Evolutionary conservation across 192 early-diverging fungal species (phyloP).

Genomic region (Mortierella hygrophila): DNA sequence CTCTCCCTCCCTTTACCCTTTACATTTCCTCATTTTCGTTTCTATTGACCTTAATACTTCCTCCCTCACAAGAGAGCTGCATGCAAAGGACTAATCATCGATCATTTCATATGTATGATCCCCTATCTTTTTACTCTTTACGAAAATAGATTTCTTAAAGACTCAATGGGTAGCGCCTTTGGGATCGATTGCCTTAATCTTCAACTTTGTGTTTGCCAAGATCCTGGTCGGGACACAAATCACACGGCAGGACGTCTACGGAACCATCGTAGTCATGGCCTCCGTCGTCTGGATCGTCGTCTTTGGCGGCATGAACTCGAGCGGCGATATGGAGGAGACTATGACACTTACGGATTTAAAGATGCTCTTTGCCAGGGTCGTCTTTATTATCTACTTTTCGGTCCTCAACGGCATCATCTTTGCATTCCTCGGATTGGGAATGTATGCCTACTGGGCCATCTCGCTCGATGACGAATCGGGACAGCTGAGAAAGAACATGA

Average conservation of each 20-base stretch:
- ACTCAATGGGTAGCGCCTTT: constrained; percentile 72
- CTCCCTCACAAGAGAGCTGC: background rate
- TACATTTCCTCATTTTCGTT: background rate
- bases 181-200: constrained; percentile 68
- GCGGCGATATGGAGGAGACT: constrained; percentile 63
- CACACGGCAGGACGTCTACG: constrained; percentile 62
- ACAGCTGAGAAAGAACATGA: constrained; percentile 38
- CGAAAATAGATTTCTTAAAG: constrained; percentile 66
- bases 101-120: background rate
- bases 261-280: constrained; percentile 65
- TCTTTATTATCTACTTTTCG: constrained; percentile 68
- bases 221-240: constrained; percentile 67
- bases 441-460: constrained; percentile 61
- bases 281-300: constrained; percentile 71
- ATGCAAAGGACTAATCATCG: background rate
- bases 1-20: background rate
- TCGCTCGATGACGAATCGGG: constrained; percentile 41
- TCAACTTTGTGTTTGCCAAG: constrained; percentile 73
- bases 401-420: constrained; percentile 60
- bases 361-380: constrained; percentile 55
- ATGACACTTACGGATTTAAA: constrained; percentile 63
- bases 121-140: background rate
- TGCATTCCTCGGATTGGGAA: constrained; percentile 48
- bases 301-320: constrained; percentile 66
- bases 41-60: background rate